Evolutionary conservation across 192 early-diverging fungal genomes (phyloP).

Genomic region (Umbelopsis isabellina): DNA sequence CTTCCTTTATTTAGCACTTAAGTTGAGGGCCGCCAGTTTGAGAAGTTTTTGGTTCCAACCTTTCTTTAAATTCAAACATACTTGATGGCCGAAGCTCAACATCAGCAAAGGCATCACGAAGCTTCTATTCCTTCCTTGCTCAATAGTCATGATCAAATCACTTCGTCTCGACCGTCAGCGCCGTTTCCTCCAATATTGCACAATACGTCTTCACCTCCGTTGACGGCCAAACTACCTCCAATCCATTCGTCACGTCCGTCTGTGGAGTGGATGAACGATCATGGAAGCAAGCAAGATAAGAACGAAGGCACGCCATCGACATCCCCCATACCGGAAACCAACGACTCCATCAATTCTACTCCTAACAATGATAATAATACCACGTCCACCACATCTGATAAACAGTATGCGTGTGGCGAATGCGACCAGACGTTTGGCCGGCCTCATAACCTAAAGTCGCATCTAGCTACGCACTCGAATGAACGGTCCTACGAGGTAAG

Average conservation of each 20-base stretch:
- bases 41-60: neutral
- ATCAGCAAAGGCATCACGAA: slow-evolving; percentile 20
- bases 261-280: slow-evolving; percentile 6
- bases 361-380: slow-evolving; percentile 10
- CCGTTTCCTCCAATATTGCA: too few relatives aligned
- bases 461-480: slow-evolving; percentile 35
- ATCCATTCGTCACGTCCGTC: slow-evolving; percentile 9
- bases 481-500: slow-evolving; percentile 37
- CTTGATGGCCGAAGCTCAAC: slow-evolving; percentile 6
- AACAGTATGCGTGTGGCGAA: slow-evolving; percentile 30
- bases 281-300: neutral
- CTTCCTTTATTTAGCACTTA: neutral
- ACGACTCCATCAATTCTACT: slow-evolving; percentile 14
- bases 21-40: too few relatives aligned
- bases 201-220: slow-evolving; percentile 1
- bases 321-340: slow-evolving; percentile 16
- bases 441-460: slow-evolving; percentile 39
- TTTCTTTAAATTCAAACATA: neutral
- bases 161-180: neutral
- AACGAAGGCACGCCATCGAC: neutral
- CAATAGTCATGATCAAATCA: slow-evolving; percentile 14
- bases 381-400: neutral
- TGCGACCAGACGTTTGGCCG: slow-evolving; percentile 38
- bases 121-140: slow-evolving; percentile 4
- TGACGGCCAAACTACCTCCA: slow-evolving; percentile 2